Evolutionary conservation across 2,329 filamentous ascomycete species (phyloP).

Genomic region (Alternaria viburni): DNA sequence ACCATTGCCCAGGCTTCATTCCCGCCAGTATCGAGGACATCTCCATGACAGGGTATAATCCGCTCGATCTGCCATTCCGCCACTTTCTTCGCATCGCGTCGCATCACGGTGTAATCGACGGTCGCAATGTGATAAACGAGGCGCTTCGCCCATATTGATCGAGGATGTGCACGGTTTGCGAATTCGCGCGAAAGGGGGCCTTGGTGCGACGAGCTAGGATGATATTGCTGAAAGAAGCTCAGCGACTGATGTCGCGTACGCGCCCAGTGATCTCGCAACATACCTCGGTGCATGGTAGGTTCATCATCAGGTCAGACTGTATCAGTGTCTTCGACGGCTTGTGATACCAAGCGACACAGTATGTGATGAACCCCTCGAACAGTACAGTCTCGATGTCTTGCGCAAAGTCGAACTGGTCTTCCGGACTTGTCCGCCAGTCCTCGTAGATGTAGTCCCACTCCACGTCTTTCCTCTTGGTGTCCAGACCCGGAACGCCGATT

Average conservation of each 20-base stretch:
- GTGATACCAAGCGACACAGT: slow-evolving; percentile 23
- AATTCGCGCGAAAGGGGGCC: slow-evolving; percentile 15
- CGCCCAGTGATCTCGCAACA: neutral
- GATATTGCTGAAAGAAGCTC: slow-evolving; percentile 14
- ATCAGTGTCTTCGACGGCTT: slow-evolving; percentile 17
- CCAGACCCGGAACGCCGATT: slow-evolving; percentile 16
- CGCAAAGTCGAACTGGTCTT: slow-evolving; percentile 20
- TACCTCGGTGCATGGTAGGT: slow-evolving; percentile 22
- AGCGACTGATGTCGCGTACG: neutral
- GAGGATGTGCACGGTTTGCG: slow-evolving; percentile 18
- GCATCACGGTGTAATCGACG: slow-evolving; percentile 17
- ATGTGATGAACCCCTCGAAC: slow-evolving; percentile 24
- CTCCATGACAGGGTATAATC: slow-evolving; percentile 22
- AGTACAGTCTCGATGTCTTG: slow-evolving; percentile 20
- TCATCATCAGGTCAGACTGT: slow-evolving; percentile 23
- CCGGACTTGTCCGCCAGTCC: slow-evolving; percentile 14
- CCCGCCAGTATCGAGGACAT: slow-evolving; percentile 9
- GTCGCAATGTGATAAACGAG: slow-evolving; percentile 20
- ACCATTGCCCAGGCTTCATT: slow-evolving; percentile 13
- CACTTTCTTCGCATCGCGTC: slow-evolving; percentile 18
- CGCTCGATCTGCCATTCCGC: slow-evolving; percentile 21
- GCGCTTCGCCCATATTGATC: slow-evolving; percentile 19
- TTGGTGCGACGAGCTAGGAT: slow-evolving; percentile 12
- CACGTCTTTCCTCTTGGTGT: slow-evolving; percentile 18
- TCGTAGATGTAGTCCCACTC: slow-evolving; percentile 19